Conservation (phyloP, 2,329 filamentous ascomycete species). For the Stromatinia cepivora region DNA sequence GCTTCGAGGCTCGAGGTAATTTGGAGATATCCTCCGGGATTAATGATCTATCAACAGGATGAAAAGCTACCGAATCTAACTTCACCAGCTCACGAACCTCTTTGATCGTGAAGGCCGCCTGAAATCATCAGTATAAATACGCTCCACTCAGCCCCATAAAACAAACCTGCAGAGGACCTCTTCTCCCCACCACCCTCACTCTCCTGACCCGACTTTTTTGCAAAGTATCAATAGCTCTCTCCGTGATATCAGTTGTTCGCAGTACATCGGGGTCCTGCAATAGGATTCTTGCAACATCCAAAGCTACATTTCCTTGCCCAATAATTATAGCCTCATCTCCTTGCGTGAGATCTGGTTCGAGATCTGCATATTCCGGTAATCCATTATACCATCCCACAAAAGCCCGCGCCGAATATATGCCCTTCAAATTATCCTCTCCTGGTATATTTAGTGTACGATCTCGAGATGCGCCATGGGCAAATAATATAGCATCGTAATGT, state of each 20-base stretch:
- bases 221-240: slow-evolving; percentile 74
- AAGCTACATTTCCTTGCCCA: slow-evolving; percentile 92
- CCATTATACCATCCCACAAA: slow-evolving; percentile 99
- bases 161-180: slow-evolving; percentile 81
- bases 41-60: slow-evolving; percentile 64
- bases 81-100: slow-evolving; percentile 87
- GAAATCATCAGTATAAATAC: slow-evolving; percentile 23
- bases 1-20: slow-evolving; percentile 73
- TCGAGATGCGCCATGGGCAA: slow-evolving; percentile 87
- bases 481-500: slow-evolving; percentile 89
- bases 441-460: slow-evolving; percentile 78
- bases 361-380: slow-evolving; percentile 72
- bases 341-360: slow-evolving; percentile 70
- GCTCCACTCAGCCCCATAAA: background rate
- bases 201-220: slow-evolving; percentile 71
- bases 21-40: slow-evolving; percentile 66
- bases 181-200: slow-evolving; percentile 83
- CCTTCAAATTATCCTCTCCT: slow-evolving; percentile 70
- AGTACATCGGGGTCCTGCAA: slow-evolving; percentile 73
- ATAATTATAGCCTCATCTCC: slow-evolving; percentile 85
- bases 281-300: slow-evolving; percentile 89
- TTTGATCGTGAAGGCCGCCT: slow-evolving; percentile 95
- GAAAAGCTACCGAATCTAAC: slow-evolving; percentile 69
- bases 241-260: slow-evolving; percentile 83
- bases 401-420: slow-evolving; percentile 83